These are phyloP conservation scores for Fraxinus angustifolia DNA, from an alignment of 305 asterid species.

Conservation along the genomic window DNA sequence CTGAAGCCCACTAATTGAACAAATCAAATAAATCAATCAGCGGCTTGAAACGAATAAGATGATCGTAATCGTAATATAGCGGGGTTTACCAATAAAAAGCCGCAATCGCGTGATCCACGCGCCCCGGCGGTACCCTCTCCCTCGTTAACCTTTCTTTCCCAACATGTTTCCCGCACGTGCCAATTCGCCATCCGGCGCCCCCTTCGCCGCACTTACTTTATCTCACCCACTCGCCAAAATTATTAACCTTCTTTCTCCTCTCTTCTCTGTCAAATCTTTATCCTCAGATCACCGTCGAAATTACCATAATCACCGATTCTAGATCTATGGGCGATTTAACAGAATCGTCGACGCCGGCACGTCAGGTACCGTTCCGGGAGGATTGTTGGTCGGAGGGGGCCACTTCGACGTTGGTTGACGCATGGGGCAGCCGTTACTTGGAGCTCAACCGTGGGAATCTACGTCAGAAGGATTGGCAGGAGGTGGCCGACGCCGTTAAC, in stretches of 20 bases:
- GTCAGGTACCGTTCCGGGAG: conserved; percentile 74
- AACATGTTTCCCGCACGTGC: conserved; percentile 23
- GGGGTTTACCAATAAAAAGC: conserved; percentile 37
- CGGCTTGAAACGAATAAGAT: neutral
- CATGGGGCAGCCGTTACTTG: conserved; percentile 81
- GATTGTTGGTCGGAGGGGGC: conserved; percentile 95
- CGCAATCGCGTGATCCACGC: conserved; percentile 57
- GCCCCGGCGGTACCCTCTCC: conserved; percentile 45
- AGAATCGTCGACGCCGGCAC: conserved; percentile 54
- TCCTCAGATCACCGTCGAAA: neutral
- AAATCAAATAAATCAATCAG: neutral
- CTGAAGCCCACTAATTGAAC: neutral
- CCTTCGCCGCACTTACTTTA: conserved; percentile 32
- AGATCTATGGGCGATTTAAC: conserved; percentile 56
- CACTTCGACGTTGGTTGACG: conserved; percentile 73
- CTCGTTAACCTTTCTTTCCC: conserved; percentile 21
- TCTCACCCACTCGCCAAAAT: neutral
- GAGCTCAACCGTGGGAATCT: conserved; percentile 89
- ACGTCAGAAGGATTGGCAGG: conserved; percentile 95
- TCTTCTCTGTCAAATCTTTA: conserved; percentile 9
- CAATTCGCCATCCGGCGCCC: conserved; percentile 30
- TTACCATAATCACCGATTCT: neutral
- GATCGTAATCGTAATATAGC: conserved; percentile 27
- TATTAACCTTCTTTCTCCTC: neutral
- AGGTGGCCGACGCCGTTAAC: conserved; percentile 81